Evolutionary conservation across 2,329 filamentous ascomycete genomes (phyloP).

Genomic region (Xenosphaeropsis pyriputrescens): DNA sequence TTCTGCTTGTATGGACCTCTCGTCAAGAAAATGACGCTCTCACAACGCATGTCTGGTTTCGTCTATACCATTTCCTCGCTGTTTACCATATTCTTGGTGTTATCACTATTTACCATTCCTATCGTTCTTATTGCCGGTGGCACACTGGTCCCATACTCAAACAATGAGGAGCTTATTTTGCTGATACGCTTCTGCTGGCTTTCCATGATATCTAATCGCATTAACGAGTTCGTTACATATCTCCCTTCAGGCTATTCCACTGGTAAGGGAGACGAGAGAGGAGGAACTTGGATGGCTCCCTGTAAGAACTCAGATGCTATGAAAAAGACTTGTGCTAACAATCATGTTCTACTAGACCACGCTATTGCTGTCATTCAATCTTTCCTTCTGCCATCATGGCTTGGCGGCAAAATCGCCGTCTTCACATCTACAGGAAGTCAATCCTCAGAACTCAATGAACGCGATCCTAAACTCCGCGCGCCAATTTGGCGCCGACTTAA

Average conservation of each 20-base stretch:
- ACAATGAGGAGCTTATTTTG: slow-evolving; percentile 34
- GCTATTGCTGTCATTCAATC: slow-evolving; percentile 31
- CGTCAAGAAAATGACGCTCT: slow-evolving; percentile 33
- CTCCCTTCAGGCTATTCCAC: slow-evolving; percentile 41
- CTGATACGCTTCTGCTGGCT: slow-evolving; percentile 37
- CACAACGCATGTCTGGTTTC: slow-evolving; percentile 41
- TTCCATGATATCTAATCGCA: slow-evolving; percentile 30
- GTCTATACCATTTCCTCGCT: slow-evolving; percentile 36
- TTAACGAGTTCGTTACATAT: slow-evolving; percentile 39
- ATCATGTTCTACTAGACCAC: background rate
- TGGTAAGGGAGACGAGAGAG: slow-evolving; percentile 36
- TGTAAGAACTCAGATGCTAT: slow-evolving; percentile 10
- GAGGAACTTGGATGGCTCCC: slow-evolving; percentile 45
- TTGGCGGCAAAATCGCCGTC: slow-evolving; percentile 40
- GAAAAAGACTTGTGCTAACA: too few species aligned
- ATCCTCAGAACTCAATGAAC: slow-evolving; percentile 39
- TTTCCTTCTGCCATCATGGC: slow-evolving; percentile 42
- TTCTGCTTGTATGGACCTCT: slow-evolving; percentile 38
- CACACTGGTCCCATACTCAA: slow-evolving; percentile 38
- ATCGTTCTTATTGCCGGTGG: slow-evolving; percentile 38
- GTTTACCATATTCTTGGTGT: slow-evolving; percentile 34
- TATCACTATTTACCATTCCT: slow-evolving; percentile 39
- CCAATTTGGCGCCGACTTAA: slow-evolving; percentile 37
- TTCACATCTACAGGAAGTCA: slow-evolving; percentile 48
- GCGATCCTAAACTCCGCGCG: slow-evolving; percentile 33